Evolutionary conservation across 306 rosid species (phyloP).

Genomic region (Gleditsia sinensis): DNA sequence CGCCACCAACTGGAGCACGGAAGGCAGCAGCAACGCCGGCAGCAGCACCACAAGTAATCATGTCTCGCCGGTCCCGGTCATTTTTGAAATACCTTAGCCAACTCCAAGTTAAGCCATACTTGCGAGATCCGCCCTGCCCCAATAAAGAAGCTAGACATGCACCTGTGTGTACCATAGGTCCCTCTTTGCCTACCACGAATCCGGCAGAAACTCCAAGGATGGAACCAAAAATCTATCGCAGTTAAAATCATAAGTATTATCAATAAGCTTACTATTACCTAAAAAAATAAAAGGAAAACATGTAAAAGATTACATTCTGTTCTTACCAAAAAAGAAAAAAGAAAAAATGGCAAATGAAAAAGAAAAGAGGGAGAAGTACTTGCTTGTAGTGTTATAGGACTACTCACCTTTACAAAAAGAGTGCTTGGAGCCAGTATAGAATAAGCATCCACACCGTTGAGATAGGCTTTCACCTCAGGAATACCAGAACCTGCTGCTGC

Average conservation of each 20-base stretch:
- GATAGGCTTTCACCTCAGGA: conserved; percentile 97
- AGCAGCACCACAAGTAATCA: conserved; percentile 96
- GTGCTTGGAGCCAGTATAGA: conserved; percentile 82
- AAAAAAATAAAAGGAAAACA: not conserved
- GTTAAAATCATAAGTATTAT: conserved; percentile 25
- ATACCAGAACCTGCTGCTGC: conserved; percentile 97
- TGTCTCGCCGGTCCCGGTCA: conserved; percentile 87
- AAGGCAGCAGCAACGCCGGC: conserved; percentile 98
- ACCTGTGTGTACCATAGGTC: conserved; percentile 98
- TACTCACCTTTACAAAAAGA: conserved; percentile 80
- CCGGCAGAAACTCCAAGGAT: conserved; percentile 91
- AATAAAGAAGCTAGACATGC: conserved; percentile 86
- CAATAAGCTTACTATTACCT: not conserved
- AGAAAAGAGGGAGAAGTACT: not conserved
- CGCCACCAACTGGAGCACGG: conserved; percentile 96
- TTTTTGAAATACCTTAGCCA: conserved; percentile 87
- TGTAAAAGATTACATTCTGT: conserved; percentile 6
- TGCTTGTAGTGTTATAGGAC: conserved; percentile 8
- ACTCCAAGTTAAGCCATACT: conserved; percentile 65
- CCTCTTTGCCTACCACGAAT: conserved; percentile 91
- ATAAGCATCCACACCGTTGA: conserved; percentile 84
- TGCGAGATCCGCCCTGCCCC: conserved; percentile 93
- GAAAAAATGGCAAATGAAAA: not conserved
- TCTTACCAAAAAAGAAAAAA: not conserved
- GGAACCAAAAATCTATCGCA: conserved; percentile 77